These are phyloP conservation scores for Pluteus cervinus DNA, from an alignment of 768 basidiomycete species.

Conservation along the genomic window DNA sequence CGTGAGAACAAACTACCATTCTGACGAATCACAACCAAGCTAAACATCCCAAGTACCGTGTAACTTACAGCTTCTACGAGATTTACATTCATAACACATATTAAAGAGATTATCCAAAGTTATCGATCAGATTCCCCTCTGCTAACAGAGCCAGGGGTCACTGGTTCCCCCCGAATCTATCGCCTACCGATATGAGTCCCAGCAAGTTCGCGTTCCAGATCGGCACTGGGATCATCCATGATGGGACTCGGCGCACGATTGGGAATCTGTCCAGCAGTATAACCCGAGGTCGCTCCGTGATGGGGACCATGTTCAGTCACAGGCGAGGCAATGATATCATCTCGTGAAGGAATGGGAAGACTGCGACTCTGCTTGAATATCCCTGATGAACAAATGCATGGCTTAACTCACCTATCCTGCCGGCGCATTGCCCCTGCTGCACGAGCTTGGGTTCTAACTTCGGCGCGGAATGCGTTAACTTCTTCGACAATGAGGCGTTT, in stretches of 20 bases:
- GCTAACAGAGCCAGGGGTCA: no score
- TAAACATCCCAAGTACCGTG: no score
- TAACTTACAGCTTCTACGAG: no score
- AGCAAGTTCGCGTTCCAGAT: slow-evolving; percentile 83
- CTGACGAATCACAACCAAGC: no score
- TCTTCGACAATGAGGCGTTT: slow-evolving; percentile 92
- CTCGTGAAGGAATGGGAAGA: slow-evolving; percentile 73
- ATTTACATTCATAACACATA: no score
- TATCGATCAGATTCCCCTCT: no score
- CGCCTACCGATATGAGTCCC: slow-evolving; percentile 59
- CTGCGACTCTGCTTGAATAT: slow-evolving; percentile 27
- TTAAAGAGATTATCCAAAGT: no score
- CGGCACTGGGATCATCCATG: slow-evolving; percentile 81
- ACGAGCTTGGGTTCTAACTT: slow-evolving; percentile 82
- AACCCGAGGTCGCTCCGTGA: slow-evolving; percentile 67
- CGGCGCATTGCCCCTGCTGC: slow-evolving; percentile 66
- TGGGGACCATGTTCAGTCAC: slow-evolving; percentile 55
- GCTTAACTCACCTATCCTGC: slow-evolving; percentile 66
- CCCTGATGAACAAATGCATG: slow-evolving; percentile 1
- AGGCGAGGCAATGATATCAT: slow-evolving; percentile 77
- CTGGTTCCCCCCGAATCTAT: no score
- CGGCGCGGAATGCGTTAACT: slow-evolving; percentile 81
- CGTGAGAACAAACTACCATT: no score
- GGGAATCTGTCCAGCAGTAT: slow-evolving; percentile 40
- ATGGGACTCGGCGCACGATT: slow-evolving; percentile 59